Conservation (phyloP, 2,329 filamentous ascomycete species). For the Pestalotiopsis sp. region DNA sequence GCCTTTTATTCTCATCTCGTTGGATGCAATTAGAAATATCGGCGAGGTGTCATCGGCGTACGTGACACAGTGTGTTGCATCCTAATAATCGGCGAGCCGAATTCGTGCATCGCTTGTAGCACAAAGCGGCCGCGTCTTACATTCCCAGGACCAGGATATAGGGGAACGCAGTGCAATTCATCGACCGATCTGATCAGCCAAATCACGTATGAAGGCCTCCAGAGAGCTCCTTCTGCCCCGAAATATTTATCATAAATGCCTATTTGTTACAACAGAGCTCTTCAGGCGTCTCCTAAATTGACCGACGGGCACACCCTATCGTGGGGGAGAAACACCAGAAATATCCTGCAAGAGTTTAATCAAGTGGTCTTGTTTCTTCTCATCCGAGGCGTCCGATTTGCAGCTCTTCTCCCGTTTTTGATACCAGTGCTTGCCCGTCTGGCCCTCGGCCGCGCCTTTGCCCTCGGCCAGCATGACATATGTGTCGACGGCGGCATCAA, state of each 20-base stretch:
- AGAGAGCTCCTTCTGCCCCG: too few relatives aligned
- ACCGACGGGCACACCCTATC: not conserved
- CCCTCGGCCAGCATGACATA: slow-evolving; percentile 50
- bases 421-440: slow-evolving; percentile 42
- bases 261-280: not conserved
- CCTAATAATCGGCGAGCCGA: not conserved
- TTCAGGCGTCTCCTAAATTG: not conserved
- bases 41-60: not conserved
- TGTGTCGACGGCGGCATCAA: slow-evolving; percentile 49
- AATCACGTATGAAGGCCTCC: too few relatives aligned
- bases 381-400: slow-evolving; percentile 36
- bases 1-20: not conserved
- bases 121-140: not conserved
- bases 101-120: not conserved
- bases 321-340: slow-evolving; percentile 18
- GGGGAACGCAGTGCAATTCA: not conserved
- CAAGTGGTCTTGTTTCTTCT: slow-evolving; percentile 44
- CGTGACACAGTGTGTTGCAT: not conserved
- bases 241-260: too few relatives aligned
- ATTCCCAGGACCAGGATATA: not conserved
- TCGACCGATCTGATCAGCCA: not conserved
- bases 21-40: not conserved
- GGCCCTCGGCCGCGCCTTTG: slow-evolving; percentile 26
- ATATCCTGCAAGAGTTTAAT: slow-evolving; percentile 37
- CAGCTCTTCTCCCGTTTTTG: slow-evolving; percentile 29